phyloP scores from a whole-genome alignment of 108 stramenopile species.

The Cyclotella choctawhatcheeana region DNA sequence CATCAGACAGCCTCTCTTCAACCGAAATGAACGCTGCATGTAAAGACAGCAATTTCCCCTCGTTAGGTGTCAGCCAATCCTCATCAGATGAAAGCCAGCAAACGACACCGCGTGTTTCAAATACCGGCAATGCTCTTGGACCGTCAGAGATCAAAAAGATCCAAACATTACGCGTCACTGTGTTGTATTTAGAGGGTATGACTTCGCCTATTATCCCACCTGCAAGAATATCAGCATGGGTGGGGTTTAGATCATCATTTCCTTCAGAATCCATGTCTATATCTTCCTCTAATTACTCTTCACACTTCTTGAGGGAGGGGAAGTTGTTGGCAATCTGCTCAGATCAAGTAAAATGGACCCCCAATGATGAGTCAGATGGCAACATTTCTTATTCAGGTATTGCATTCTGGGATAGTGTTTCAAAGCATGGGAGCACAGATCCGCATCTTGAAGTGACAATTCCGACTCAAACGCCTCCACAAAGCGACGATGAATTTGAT shows the following conservation, averaged over 20 bases:
- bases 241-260: conserved; percentile 28
- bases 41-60: not conserved
- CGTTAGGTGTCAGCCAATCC: not conserved
- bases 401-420: conserved; percentile 10
- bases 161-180: conserved; percentile 8
- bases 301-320: conserved; percentile 18
- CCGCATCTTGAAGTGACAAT: conserved; percentile 25
- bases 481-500: not conserved
- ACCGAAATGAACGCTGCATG: not conserved
- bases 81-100: not conserved
- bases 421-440: not conserved
- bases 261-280: conserved; percentile 18
- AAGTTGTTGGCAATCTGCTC: conserved; percentile 29
- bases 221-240: conserved; percentile 6
- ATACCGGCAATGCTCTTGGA: not conserved
- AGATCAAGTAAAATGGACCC: conserved; percentile 11
- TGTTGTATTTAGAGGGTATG: conserved; percentile 22
- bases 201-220: not conserved
- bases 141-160: not conserved
- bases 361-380: not conserved
- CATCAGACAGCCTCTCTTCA: not conserved
- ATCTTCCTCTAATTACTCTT: conserved; percentile 18
- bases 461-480: not conserved
- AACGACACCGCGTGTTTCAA: not conserved
- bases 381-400: not conserved